Base-by-base conservation (phyloP, 2,329 filamentous ascomycete species). In the Aspergillus nomiae region DNA sequence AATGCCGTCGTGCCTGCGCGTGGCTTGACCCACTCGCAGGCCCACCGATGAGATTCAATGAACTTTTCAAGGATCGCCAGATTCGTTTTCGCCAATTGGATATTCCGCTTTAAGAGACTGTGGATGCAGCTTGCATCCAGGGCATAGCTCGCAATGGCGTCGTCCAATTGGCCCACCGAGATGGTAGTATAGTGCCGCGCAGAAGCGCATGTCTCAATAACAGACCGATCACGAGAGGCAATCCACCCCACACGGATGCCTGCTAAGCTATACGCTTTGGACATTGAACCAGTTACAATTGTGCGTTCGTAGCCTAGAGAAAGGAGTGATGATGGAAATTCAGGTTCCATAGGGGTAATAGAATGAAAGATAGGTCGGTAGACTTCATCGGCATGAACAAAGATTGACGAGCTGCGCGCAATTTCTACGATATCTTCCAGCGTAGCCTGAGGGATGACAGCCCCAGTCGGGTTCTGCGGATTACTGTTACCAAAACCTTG, bases 231-330 rank as follows among this genome's bases (percentile, higher is more conserved):
- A 30, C 87, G 86, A 16, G 89, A 90, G 4, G 90, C 91, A 62
- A 94, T 84, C 93, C 93, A 97, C 36, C 93, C 93, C 1, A 94
- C 78, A 0, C 92, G 88, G 65, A 96, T 89, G 2, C 93, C 92
- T 0, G 92, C 92, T 5, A 97, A 80, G 2, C 90, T 88, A 78
- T 92, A 97, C 0, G 92, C 90, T 78, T 96, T 96, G 30, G 90
- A 94, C 82, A 96, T 87, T 21, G 91, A 94, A 16, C 92, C 90
- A 0, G 91, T 95, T 14, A 87, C 87, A 36, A 96, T 83, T 26
- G 86, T 85, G 61, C 88, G 89, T 3, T 85, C 79, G 76, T 96
- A 95, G 50, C 88, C 89, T 50, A 95, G 81, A 0, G 90, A 87
- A 0, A 93, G 82, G 12, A 89, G 83, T 0, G 91, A 92, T 0